phyloP scores from a whole-genome alignment of 768 basidiomycete species.

The Phanerodontia chrysosporium region DNA sequence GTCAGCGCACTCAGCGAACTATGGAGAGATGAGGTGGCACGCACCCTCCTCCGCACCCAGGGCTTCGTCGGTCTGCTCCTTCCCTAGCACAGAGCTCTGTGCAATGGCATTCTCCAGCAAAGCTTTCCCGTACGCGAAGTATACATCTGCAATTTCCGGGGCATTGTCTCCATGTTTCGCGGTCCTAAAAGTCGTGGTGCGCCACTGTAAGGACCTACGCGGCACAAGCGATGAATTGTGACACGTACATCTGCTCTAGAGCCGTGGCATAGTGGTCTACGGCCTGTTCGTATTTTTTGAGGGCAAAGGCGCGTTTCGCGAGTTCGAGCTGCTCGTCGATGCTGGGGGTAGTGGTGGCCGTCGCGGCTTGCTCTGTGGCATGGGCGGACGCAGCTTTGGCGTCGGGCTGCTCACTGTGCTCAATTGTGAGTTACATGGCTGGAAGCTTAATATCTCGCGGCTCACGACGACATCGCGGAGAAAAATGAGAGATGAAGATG shows the following conservation, averaged over 20 bases:
- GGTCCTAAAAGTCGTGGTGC: constrained; percentile 43
- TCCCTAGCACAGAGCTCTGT: constrained; percentile 84
- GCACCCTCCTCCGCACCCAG: constrained; percentile 32
- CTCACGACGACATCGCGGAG: constrained; percentile 11
- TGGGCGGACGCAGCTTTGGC: constrained; percentile 9
- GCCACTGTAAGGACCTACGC: background rate
- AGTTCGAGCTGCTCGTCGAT: constrained; percentile 66
- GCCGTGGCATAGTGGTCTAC: constrained; percentile 82
- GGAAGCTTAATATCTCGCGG: background rate
- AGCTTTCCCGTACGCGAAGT: constrained; percentile 90
- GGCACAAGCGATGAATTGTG: constrained; percentile 22
- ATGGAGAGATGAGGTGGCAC: constrained; percentile 3
- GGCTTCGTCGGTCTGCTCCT: constrained; percentile 65
- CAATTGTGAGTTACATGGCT: background rate
- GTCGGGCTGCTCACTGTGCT: background rate
- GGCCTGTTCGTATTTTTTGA: constrained; percentile 82
- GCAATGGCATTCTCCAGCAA: constrained; percentile 88
- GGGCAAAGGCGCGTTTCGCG: constrained; percentile 84
- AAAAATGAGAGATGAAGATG: background rate
- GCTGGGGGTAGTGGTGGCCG: constrained; percentile 10
- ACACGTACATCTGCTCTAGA: constrained; percentile 74
- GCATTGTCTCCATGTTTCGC: constrained; percentile 73
- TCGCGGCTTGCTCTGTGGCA: constrained; percentile 1
- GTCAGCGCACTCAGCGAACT: background rate
- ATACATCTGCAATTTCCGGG: constrained; percentile 80